Evolutionary conservation across 2,329 filamentous ascomycete genomes (phyloP), one percentile per base, ranked within the genome.

Genomic region (Zasmidium citrigriseum): DNA sequence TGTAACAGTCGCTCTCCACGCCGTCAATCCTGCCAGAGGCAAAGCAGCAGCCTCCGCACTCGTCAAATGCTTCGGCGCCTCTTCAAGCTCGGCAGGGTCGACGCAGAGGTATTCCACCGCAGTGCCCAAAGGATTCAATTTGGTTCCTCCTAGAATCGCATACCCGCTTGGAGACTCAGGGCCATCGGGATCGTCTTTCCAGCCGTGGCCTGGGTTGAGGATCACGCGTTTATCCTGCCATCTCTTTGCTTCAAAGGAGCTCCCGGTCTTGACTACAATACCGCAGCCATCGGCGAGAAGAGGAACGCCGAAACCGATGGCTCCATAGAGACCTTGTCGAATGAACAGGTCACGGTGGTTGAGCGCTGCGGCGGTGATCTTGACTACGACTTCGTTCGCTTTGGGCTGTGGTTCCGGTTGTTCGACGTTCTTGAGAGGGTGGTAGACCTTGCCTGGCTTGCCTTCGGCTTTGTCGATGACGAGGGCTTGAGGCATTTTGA

Each of bases 291-390:
- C 93, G 60, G 92, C 86, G 23, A 96, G 83, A 45, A 98, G 78
- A 1, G 93, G 91, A 4, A 87, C 81, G 59, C 84, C 82, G 74
- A 96, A 96, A 12, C 89, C 88, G 54, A 91, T 89, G 67, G 85
- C 89, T 0, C 93, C 93, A 79, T 98, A 98, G 44, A 96, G 86
- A 71, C 93, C 89, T 75, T 95, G 92, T 55, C 93, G 90, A 76
- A 96, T 89, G 79, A 97, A 98, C 67, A 96, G 86, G 75, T 98
- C 95, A 68, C 93, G 89, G 79, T 98, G 95, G 80, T 98, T 98
- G 52, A 98, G 86, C 14, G 93, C 89, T 1, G 88, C 90, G 52
- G 92, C 90, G 34, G 84, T 83, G 70, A 98, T 80, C 69, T 85
- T 86, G 62, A 98, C 79, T 5, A 96, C 80, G 64, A 96, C 80